Base-by-base conservation (phyloP, 2,329 filamentous ascomycete species). In the Akanthomyces lecanii region DNA sequence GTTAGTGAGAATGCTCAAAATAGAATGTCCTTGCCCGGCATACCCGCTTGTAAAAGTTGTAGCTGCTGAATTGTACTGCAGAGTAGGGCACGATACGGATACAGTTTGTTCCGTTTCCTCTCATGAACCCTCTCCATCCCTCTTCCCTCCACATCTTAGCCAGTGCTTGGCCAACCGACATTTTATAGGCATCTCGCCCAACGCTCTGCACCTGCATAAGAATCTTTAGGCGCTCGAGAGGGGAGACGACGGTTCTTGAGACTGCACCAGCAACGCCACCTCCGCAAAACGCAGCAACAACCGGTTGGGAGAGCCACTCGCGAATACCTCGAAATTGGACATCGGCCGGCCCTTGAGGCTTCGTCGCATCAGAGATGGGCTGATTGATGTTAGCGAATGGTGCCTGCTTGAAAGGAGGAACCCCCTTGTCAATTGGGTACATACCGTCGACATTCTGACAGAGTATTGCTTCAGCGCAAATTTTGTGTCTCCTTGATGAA, bases 1-100 rank as follows among this genome's bases (percentile, higher is more conserved):
- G 54, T 52, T 30, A 66, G 66, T 63, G 25, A 7, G 53, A 5
- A 54, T 30, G 58, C 67, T 18, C n/a, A n/a, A 16, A 7, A 18
- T 18, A 30, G 7, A 33, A 23, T 38, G 12, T 8, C n/a, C 28
- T 28, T 47, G 62, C n/a, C 38, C 28, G 38, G 78, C 88, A 74
- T 79, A 96, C 93, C 79, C 87, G 85, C 77, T 96, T 97, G 79
- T 99, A 99, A 69, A 98, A 87, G 74, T 96, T 98, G 80, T 98
- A 99, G 73, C 92, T 96, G 69, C 94, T 94, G 76, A 99, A 99
- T 73, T 99, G 95, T 47, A 98, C 95, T 12, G 95, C 95, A 56
- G 94, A 98, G 76, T 99, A 99, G 5, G 95, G 95, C 59, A 99
- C 92, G 68, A 99, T 99, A 66, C 95, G 91, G 71, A 99, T 91